Percentiles rank a stretch among this genome's conserved stretches.
These are phyloP conservation scores for Coniochaeta sp. DNA, from an alignment of 2,329 filamentous ascomycete species.

Conservation along the genomic window DNA sequence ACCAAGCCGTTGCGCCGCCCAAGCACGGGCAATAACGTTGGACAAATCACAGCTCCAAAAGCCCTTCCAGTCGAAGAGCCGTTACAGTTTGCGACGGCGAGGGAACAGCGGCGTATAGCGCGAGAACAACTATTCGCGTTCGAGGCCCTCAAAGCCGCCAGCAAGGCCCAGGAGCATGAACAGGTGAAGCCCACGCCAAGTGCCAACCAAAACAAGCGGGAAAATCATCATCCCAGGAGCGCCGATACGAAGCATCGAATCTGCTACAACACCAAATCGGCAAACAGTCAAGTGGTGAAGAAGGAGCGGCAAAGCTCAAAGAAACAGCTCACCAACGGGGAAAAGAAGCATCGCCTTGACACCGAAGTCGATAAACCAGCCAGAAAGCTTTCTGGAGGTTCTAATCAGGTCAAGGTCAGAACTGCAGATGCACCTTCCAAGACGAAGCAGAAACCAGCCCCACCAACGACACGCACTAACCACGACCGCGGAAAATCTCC, in stretches of 20 bases:
- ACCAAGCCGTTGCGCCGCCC: not conserved
- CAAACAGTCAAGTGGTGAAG: not conserved
- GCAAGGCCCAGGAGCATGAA: not conserved
- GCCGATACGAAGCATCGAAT: not conserved
- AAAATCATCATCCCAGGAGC: no score
- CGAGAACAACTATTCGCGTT: not conserved
- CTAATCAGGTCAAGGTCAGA: not conserved
- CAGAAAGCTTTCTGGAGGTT: not conserved
- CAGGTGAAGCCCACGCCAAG: not conserved
- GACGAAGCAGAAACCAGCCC: not conserved
- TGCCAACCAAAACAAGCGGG: no score
- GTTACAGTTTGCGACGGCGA: not conserved
- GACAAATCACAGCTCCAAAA: not conserved
- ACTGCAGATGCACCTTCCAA: not conserved
- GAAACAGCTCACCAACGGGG: not conserved
- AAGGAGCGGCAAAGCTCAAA: not conserved
- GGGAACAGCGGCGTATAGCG: not conserved
- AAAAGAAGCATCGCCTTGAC: not conserved
- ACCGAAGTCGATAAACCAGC: not conserved
- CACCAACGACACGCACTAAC: not conserved
- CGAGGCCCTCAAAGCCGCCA: not conserved
- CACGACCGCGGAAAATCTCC: not conserved
- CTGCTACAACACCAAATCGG: not conserved
- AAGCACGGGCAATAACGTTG: not conserved
- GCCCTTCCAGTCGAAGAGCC: not conserved